Conservation (phyloP, 2,329 filamentous ascomycete species). For the Botryotinia globosa region DNA sequence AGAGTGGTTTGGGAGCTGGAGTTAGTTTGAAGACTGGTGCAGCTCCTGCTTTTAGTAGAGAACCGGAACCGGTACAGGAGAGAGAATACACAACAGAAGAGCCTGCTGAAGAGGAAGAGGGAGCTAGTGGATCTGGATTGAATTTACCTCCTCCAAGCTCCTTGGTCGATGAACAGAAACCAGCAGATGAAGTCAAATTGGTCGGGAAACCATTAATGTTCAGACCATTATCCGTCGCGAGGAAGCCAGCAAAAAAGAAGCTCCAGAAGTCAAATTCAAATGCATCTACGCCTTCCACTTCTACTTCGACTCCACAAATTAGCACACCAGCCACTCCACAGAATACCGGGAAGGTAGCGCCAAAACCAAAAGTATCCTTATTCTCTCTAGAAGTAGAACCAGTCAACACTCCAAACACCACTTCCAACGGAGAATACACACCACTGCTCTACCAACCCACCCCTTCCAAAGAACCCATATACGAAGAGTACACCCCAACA, state of each 20-base stretch:
- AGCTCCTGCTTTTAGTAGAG: slow-evolving; percentile 75
- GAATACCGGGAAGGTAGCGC: slow-evolving; percentile 37
- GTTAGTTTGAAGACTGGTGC: slow-evolving; percentile 80
- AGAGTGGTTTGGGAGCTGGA: slow-evolving; percentile 46
- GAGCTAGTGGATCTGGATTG: slow-evolving; percentile 34
- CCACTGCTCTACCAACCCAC: slow-evolving; percentile 47
- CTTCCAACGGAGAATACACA: slow-evolving; percentile 45
- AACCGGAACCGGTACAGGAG: slow-evolving; percentile 38
- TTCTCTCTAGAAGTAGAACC: slow-evolving; percentile 60
- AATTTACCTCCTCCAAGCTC: slow-evolving; percentile 46
- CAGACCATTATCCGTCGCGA: slow-evolving; percentile 78
- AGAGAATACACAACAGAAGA: slow-evolving; percentile 26
- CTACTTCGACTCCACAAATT: slow-evolving; percentile 31
- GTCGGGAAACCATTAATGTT: slow-evolving; percentile 84
- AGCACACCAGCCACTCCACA: slow-evolving; percentile 21
- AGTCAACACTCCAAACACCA: slow-evolving; percentile 18
- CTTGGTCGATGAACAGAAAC: slow-evolving; percentile 53
- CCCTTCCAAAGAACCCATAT: slow-evolving; percentile 30
- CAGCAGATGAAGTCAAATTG: slow-evolving; percentile 63
- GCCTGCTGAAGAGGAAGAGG: slow-evolving; percentile 30
- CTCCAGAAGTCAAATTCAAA: slow-evolving; percentile 27
- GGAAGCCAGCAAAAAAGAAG: slow-evolving; percentile 70
- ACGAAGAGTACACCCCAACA: slow-evolving; percentile 36
- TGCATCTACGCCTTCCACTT: slow-evolving; percentile 28
- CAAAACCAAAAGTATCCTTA: slow-evolving; percentile 65